These are phyloP conservation scores for Pseudonectria foliicola DNA, from an alignment of 2,329 filamentous ascomycete genomes.

Conservation along the genomic window DNA sequence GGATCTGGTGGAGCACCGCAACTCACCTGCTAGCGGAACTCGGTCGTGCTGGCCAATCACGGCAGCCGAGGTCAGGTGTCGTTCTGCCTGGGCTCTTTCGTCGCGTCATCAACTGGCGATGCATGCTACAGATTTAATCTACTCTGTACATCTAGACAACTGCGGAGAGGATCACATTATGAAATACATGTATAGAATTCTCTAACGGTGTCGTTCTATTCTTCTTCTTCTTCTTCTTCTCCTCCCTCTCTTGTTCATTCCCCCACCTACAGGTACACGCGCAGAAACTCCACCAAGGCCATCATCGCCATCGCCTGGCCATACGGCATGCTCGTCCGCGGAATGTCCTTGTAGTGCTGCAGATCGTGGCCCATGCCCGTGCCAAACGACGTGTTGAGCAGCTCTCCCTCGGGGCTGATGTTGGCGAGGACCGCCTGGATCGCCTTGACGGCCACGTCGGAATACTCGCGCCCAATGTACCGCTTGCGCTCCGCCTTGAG, in stretches of 20 bases:
- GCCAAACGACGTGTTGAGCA: constrained; percentile 69
- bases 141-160: no score
- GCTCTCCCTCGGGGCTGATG: constrained; percentile 60
- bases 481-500: constrained; percentile 65
- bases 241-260: no score
- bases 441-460: constrained; percentile 55
- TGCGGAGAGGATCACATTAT: no score
- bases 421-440: constrained; percentile 60
- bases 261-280: constrained; percentile 35
- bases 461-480: constrained; percentile 58
- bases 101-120: no score
- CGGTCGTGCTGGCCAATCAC: no score
- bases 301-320: constrained; percentile 82
- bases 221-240: neutral
- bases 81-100: no score
- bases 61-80: no score
- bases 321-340: constrained; percentile 74
- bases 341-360: constrained; percentile 72
- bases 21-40: no score
- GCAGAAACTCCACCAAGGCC: constrained; percentile 66
- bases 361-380: constrained; percentile 68
- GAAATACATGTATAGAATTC: no score
- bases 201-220: neutral
- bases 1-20: no score
- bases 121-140: no score